Conservation (phyloP, 2,329 filamentous ascomycete genomes). For the Thelonectria rubi region DNA sequence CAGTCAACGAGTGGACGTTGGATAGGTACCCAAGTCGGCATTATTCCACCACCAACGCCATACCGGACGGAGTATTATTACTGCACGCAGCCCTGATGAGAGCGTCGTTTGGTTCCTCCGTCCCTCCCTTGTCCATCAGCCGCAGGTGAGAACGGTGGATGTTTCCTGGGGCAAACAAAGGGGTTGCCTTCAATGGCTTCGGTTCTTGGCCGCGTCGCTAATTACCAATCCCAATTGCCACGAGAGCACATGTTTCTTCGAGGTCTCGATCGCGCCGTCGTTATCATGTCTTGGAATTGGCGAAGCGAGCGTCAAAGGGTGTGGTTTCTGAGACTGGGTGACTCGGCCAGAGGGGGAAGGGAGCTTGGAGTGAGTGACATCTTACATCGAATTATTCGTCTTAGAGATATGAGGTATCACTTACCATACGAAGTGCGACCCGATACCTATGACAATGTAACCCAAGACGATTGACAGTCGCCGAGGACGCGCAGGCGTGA, state of each 20-base stretch:
- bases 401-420: background rate
- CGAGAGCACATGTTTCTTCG: conserved; percentile 11
- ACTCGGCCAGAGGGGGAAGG: too few species aligned
- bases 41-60: conserved; percentile 8
- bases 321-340: background rate
- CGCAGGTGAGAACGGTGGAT: conserved; percentile 17
- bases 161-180: conserved; percentile 2
- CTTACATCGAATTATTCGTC: background rate
- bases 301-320: background rate
- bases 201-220: background rate
- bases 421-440: background rate
- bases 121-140: conserved; percentile 22
- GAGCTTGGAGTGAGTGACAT: background rate
- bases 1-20: background rate
- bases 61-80: conserved; percentile 4
- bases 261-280: background rate
- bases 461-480: background rate
- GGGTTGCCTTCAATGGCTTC: background rate
- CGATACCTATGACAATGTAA: conserved; percentile 7
- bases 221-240: background rate
- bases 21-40: too few species aligned
- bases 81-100: conserved; percentile 14
- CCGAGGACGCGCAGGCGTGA: background rate
- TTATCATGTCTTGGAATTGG: background rate
- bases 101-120: conserved; percentile 2